Conservation (phyloP, 441 rosid species). For the Gossypium armourianum region DNA sequence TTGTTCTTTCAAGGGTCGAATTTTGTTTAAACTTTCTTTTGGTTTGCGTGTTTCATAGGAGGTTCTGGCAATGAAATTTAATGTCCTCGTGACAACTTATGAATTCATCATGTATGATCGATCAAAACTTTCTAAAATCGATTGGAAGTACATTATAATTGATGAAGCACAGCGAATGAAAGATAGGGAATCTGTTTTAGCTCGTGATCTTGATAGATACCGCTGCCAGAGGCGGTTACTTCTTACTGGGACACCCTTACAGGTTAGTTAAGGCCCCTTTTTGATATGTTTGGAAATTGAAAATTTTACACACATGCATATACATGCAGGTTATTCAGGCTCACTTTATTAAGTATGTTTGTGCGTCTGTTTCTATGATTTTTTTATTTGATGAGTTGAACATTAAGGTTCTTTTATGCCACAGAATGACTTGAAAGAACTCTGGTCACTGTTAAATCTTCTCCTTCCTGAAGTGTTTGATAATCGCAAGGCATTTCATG, state of each 20-base stretch:
- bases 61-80: conserved; percentile 92
- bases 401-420: conserved; percentile 10
- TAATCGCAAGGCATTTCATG: conserved; percentile 96
- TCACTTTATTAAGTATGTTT: neutral
- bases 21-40: conserved; percentile 4
- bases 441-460: conserved; percentile 94
- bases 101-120: conserved; percentile 99
- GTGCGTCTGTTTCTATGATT: neutral
- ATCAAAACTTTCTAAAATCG: conserved; percentile 89
- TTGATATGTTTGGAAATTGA: neutral
- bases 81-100: conserved; percentile 94
- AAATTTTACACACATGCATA: neutral
- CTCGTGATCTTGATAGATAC: conserved; percentile 98
- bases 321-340: neutral
- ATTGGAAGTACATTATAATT: conserved; percentile 95
- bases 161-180: conserved; percentile 99
- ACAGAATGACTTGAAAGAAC: conserved; percentile 97
- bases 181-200: conserved; percentile 97
- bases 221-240: conserved; percentile 98
- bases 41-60: conserved; percentile 41
- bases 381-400: conserved; percentile 1
- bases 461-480: conserved; percentile 99
- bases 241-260: conserved; percentile 98
- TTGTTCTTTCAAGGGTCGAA: conserved; percentile 6
- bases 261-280: conserved; percentile 49